Evolutionary conservation across 768 basidiomycete species (phyloP).

Genomic region (Leccinum incarnatum): DNA sequence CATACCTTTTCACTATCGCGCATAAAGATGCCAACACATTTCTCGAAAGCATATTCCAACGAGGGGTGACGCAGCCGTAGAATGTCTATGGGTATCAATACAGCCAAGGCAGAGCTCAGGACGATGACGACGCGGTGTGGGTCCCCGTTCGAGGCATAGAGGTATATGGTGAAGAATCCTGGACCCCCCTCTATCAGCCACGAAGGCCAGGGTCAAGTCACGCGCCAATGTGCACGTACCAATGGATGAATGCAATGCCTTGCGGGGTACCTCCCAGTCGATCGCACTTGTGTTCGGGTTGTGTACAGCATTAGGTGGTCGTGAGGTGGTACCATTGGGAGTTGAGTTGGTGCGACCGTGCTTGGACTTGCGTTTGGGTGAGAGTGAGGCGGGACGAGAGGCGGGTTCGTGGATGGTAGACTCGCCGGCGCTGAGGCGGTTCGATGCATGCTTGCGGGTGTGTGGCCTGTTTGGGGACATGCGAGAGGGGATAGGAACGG

Average conservation of each 20-base stretch:
- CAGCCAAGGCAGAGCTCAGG: constrained; percentile 62
- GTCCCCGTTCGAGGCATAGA: constrained; percentile 50
- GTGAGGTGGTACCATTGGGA: constrained; percentile 5
- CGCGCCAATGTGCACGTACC: constrained; percentile 47
- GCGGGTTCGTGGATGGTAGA: constrained; percentile 25
- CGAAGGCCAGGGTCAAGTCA: neutral
- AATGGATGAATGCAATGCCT: constrained; percentile 83
- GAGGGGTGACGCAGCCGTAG: constrained; percentile 63
- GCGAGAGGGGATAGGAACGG: constrained; percentile 20
- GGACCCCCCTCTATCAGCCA: constrained; percentile 12
- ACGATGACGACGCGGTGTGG: constrained; percentile 53
- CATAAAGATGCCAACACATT: constrained; percentile 78
- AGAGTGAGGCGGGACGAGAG: constrained; percentile 4
- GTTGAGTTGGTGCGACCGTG: constrained; percentile 10
- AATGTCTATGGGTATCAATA: constrained; percentile 73
- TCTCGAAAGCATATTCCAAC: constrained; percentile 73
- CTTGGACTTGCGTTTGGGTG: constrained; percentile 21
- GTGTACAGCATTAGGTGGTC: neutral
- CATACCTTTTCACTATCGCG: constrained; percentile 79
- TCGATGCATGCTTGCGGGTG: constrained; percentile 22
- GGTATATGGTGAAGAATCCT: constrained; percentile 64
- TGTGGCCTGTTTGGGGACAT: constrained; percentile 38
- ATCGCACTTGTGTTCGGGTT: constrained; percentile 30
- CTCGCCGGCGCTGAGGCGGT: constrained; percentile 16
- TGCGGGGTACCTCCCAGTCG: constrained; percentile 91